Conservation (phyloP, 352 stramenopile species). For the Globisporangium recalcitrans region DNA sequence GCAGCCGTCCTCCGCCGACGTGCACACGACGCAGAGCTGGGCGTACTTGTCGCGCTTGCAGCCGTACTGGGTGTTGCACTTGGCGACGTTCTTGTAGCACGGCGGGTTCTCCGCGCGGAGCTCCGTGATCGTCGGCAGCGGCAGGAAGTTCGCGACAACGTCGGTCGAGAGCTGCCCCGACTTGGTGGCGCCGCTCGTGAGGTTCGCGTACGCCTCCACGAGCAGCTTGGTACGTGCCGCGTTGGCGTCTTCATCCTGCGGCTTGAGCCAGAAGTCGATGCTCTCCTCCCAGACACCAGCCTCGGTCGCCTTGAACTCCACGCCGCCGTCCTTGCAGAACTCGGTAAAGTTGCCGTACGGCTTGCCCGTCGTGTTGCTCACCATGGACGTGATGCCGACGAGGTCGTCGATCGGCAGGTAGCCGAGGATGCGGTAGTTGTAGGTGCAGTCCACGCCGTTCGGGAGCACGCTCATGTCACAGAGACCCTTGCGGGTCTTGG, state of each 20-base stretch:
- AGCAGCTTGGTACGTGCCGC: constrained; percentile 39
- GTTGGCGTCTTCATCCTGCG: constrained; percentile 55
- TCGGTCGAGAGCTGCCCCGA: constrained; percentile 31
- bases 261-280: constrained; percentile 65
- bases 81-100: constrained; percentile 62
- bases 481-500: constrained; percentile 37
- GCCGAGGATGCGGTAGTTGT: constrained; percentile 56
- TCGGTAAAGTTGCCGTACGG: constrained; percentile 54
- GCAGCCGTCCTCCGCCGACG: constrained; percentile 36
- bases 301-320: constrained; percentile 50
- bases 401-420: constrained; percentile 70
- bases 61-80: constrained; percentile 45
- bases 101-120: constrained; percentile 49
- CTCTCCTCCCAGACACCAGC: constrained; percentile 43
- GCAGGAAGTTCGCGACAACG: constrained; percentile 39
- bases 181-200: constrained; percentile 32
- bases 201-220: constrained; percentile 49
- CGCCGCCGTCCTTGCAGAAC: constrained; percentile 54
- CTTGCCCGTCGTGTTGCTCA: constrained; percentile 42
- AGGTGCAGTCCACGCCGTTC: constrained; percentile 56
- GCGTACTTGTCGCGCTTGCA: constrained; percentile 59
- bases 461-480: constrained; percentile 52
- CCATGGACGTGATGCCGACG: constrained; percentile 65
- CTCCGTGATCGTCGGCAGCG: constrained; percentile 42
- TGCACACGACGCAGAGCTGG: constrained; percentile 61